These are phyloP conservation scores for Glutinoglossum americanum DNA, from an alignment of 495 filamentous ascomycete genomes.

Conservation along the genomic window DNA sequence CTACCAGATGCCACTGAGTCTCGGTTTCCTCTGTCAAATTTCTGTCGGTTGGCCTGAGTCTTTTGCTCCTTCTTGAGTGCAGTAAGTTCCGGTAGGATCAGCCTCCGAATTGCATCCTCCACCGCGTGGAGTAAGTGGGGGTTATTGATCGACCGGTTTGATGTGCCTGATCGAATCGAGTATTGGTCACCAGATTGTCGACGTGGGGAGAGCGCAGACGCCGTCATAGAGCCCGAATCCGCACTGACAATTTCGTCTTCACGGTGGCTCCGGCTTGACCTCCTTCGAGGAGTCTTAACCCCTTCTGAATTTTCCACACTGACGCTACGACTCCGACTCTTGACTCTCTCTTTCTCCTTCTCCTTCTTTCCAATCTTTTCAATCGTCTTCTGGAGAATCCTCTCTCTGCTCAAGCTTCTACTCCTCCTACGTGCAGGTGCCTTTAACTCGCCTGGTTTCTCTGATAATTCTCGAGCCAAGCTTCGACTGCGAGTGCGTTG, in stretches of 20 bases:
- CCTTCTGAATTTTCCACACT: slow-evolving; percentile 43
- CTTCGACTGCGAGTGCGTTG: slow-evolving; percentile 37
- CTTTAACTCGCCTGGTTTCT: slow-evolving; percentile 20
- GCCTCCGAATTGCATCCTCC: slow-evolving; percentile 79
- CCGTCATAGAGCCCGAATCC: slow-evolving; percentile 53
- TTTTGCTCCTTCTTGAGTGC: slow-evolving; percentile 79
- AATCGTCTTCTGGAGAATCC: slow-evolving; percentile 46
- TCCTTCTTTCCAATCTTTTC: slow-evolving; percentile 32
- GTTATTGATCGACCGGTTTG: slow-evolving; percentile 81
- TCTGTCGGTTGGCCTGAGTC: slow-evolving; percentile 31
- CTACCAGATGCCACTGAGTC: slow-evolving; percentile 39
- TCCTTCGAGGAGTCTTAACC: slow-evolving; percentile 22
- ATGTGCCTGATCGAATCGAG: slow-evolving; percentile 53
- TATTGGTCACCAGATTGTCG: slow-evolving; percentile 52
- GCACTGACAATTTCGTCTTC: slow-evolving; percentile 45
- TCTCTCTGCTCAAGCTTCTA: slow-evolving; percentile 52
- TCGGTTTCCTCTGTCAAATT: slow-evolving; percentile 37
- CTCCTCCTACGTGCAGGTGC: slow-evolving; percentile 41
- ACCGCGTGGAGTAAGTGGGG: slow-evolving; percentile 87
- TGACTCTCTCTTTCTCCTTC: slow-evolving; percentile 21
- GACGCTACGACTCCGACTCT: slow-evolving; percentile 36
- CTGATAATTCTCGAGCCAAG: slow-evolving; percentile 24
- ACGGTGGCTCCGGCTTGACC: slow-evolving; percentile 34
- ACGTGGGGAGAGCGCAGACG: slow-evolving; percentile 45
- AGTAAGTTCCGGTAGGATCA: slow-evolving; percentile 82